Evolutionary conservation across 192 early-diverging fungal species (phyloP), one percentile per base, ranked within the genome.

Genomic region (Coemansia sp.): DNA sequence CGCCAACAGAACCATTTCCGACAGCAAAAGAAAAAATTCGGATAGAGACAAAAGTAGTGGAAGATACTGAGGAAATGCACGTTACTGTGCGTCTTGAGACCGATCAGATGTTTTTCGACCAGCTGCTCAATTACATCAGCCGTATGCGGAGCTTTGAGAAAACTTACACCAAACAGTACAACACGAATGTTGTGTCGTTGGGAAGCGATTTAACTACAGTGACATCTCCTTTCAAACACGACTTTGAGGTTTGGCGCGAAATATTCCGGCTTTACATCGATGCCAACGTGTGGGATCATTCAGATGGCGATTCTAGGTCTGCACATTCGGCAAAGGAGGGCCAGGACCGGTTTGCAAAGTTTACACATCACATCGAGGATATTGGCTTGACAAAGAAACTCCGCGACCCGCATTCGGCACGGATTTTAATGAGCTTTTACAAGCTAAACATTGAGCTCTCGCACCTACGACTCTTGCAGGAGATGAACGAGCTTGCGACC

Each of bases 401-500:
- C 25, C 65, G 68, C 26, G 72, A 80, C n/a, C 68, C 72, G 7
- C 53, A 71, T 35, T 80, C 77, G 46, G 72, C 62, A 16, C 70
- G 68, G 68, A 58, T 80, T 3, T 48, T 80, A 46, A 66, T 80
- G 52, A 71, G 66, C 72, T 80, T 80, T 39, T 80, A 71, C 56
- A 74, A 85, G 57, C 72, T 95, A 10, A 93, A 95, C 67, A 59
- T 75, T n/a, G 86, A 91, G 37, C 80, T 93, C 13, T 74, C 90
- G 1, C 63, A 75, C 18, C 77, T 94, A 75, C 86, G 87, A 63
- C 85, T 87, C 45, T 90, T 95, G 73, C 84, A 89, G 46, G 86
- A 84, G 56, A 68, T 93, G 67, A 95, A 95, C 72, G 86, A 86
- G 55, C 86, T 81, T 51, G 92, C 93, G 0, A 87, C 90, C 66